Base-by-base conservation (phyloP, 495 filamentous ascomycete species). In the Penicillium lividum region DNA sequence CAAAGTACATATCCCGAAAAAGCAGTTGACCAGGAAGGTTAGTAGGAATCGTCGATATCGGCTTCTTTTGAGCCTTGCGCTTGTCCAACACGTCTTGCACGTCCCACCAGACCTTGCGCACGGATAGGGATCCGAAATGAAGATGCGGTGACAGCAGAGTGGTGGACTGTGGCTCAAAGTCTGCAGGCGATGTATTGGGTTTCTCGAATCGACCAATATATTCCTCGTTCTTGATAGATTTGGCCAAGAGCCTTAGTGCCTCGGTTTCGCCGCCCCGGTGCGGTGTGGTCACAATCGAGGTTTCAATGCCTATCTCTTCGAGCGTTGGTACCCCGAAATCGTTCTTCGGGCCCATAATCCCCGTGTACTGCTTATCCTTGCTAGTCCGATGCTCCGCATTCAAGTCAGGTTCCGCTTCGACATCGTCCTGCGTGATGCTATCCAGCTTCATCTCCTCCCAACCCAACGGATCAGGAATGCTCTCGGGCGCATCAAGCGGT, bases 1-100 rank as follows among this genome's bases (percentile, higher is more conserved):
- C 87, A 57, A 91, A 89, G 71, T 89, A 91, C 87, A 90, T 91
- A 56, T 91, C 88, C 0, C 88, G 76, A 65, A 91, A 91, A 0
- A 89, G 75, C 2, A 90, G 71, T 61, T 91, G 88, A 13, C 87
- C 87, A 3, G 80, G 84, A 4, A 91, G 68, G 51, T 82, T 87
- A 1, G 80, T 82, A 0, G 87, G 87, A 0, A 84, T 78, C 9
- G 74, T 64, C 2, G 82, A 78, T 6, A 75, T 77, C 45, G 67
- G 67, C 54, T 81, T 81, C 18, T 78, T 74, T 15, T 71, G 66
- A 44, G 78, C 73, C 8, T 73, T 74, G 48, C 75, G 72, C 33
- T 73, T 66, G 15, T 76, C 65, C 8, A 88, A 72, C 28, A 83
- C 73, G 13, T 77, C 80, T 60, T 84, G 81, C 2, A 84, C 84